phyloP scores from a whole-genome alignment of 306 rosid genomes.

The Astragalus glycyphyllos region DNA sequence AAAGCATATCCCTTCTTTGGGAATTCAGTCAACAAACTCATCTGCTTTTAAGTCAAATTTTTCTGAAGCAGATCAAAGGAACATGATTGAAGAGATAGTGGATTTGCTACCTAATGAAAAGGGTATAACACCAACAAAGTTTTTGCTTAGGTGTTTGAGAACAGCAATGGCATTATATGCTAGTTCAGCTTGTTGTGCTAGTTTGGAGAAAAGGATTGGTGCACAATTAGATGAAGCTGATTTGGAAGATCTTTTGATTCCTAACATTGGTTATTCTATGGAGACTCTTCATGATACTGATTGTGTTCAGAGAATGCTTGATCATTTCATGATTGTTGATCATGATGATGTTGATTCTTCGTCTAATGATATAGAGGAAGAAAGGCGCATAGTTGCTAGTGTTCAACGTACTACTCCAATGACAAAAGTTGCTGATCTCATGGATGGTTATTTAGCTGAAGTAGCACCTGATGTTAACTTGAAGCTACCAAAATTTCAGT shows the following conservation, averaged over 20 bases:
- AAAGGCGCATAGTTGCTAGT: constrained; percentile 54
- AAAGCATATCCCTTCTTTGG: constrained; percentile 63
- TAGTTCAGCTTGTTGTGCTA: constrained; percentile 60
- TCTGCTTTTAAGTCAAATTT: constrained; percentile 46
- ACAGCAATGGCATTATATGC: constrained; percentile 74
- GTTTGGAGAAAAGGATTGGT: constrained; percentile 73
- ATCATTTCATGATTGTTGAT: constrained; percentile 72
- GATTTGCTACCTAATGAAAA: constrained; percentile 68
- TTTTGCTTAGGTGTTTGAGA: constrained; percentile 67
- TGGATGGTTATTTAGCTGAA: constrained; percentile 87
- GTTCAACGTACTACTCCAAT: constrained; percentile 59
- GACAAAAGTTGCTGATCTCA: constrained; percentile 74
- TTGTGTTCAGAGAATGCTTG: constrained; percentile 87
- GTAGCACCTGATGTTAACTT: constrained; percentile 89
- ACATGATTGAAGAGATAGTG: constrained; percentile 75
- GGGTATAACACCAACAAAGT: constrained; percentile 67
- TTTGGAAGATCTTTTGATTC: constrained; percentile 84
- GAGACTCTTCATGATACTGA: constrained; percentile 90
- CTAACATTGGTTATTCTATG: constrained; percentile 72
- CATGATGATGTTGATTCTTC: constrained; percentile 52
- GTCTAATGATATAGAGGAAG: constrained; percentile 59
- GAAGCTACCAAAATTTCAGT: constrained; percentile 70
- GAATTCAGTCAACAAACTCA: constrained; percentile 58
- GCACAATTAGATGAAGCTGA: constrained; percentile 76
- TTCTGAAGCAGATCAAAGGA: constrained; percentile 72